Percentiles rank a stretch among this genome's conserved stretches.
These are phyloP conservation scores for Colletotrichum karsti DNA, from an alignment of 2,329 filamentous ascomycete species.

Conservation along the genomic window DNA sequence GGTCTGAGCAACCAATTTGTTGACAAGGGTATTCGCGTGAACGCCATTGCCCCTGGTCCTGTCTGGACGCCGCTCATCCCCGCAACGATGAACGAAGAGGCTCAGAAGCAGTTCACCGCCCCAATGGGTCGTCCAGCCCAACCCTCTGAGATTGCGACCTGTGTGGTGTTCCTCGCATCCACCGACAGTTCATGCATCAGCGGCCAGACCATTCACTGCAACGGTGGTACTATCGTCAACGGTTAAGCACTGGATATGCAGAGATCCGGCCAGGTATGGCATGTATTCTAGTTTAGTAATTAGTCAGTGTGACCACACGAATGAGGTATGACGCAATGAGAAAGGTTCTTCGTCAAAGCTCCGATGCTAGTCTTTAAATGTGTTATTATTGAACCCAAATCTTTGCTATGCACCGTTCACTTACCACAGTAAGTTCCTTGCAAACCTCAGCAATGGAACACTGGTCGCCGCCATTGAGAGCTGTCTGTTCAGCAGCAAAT, in stretches of 20 bases:
- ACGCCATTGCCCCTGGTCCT: constrained; percentile 79
- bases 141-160: constrained; percentile 83
- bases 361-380: neutral
- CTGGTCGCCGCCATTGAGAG: too few relatives aligned
- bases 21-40: constrained; percentile 77
- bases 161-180: constrained; percentile 82
- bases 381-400: too few relatives aligned
- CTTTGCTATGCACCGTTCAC: too few relatives aligned
- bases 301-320: neutral
- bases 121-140: constrained; percentile 83
- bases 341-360: neutral
- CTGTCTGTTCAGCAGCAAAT: too few relatives aligned
- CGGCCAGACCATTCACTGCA: constrained; percentile 71
- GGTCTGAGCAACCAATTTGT: constrained; percentile 80
- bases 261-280: neutral
- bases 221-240: constrained; percentile 58
- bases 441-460: too few relatives aligned
- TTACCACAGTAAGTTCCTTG: too few relatives aligned
- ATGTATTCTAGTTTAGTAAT: constrained; percentile 7
- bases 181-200: constrained; percentile 78
- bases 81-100: constrained; percentile 74
- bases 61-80: constrained; percentile 83
- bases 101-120: constrained; percentile 75
- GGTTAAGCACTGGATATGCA: constrained; percentile 42
- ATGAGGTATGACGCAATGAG: constrained; percentile 13